These are phyloP conservation scores for Hansenula anomala DNA, from an alignment of 1,139 yeast genomes.

Conservation along the genomic window DNA sequence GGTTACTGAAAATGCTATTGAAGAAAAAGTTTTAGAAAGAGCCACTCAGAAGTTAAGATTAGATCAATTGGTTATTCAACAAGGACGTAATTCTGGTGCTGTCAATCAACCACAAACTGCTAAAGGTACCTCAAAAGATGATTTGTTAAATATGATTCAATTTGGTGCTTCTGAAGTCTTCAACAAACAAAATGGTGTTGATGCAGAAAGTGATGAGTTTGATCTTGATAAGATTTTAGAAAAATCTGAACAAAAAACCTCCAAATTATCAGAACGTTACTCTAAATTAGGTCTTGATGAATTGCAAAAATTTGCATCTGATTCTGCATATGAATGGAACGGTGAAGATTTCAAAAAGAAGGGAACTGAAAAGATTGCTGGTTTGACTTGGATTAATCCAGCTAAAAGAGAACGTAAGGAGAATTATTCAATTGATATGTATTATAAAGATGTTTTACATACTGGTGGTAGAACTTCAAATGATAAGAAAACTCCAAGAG, in stretches of 20 bases:
- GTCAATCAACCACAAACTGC: slow-evolving; percentile 34
- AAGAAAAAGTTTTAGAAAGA: slow-evolving; percentile 74
- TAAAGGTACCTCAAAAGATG: slow-evolving; percentile 57
- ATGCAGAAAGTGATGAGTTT: slow-evolving; percentile 39
- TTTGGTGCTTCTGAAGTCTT: slow-evolving; percentile 71
- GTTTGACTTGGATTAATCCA: slow-evolving; percentile 62
- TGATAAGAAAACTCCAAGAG: slow-evolving; percentile 45
- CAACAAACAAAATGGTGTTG: slow-evolving; percentile 25
- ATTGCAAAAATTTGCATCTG: slow-evolving; percentile 62
- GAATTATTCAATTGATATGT: slow-evolving; percentile 73
- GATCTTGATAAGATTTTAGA: slow-evolving; percentile 60
- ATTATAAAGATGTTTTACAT: slow-evolving; percentile 71
- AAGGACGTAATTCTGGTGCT: slow-evolving; percentile 49
- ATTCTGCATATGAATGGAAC: slow-evolving; percentile 81
- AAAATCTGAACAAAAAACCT: slow-evolving; percentile 60
- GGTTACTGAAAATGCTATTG: slow-evolving; percentile 76
- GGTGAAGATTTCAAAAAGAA: slow-evolving; percentile 78
- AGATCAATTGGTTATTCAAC: slow-evolving; percentile 80
- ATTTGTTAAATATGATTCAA: slow-evolving; percentile 74
- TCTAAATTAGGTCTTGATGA: slow-evolving; percentile 69
- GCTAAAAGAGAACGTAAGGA: slow-evolving; percentile 76
- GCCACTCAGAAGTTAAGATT: slow-evolving; percentile 75
- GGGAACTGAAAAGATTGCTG: slow-evolving; percentile 34
- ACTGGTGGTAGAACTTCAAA: slow-evolving; percentile 52
- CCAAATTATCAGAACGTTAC: slow-evolving; percentile 57